Conservation (phyloP, 441 rosid species). For the Jatropha podagrica region DNA sequence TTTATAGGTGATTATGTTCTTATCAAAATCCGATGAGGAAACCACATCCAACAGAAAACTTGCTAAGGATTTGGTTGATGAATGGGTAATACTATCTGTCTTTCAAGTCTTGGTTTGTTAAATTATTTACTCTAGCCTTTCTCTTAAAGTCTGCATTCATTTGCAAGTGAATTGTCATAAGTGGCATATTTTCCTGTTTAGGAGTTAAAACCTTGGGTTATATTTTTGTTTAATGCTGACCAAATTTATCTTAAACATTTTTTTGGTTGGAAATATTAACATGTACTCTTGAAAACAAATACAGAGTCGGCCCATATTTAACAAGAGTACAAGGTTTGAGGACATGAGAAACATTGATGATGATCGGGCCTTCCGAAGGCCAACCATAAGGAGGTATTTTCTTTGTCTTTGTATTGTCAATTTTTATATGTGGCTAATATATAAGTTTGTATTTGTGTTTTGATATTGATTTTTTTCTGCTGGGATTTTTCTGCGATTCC, state of each 20-base stretch:
- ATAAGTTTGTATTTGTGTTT: background rate
- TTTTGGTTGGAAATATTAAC: constrained; percentile 1
- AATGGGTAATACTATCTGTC: constrained; percentile 63
- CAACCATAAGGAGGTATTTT: constrained; percentile 66
- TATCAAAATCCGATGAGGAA: constrained; percentile 96
- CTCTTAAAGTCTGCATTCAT: background rate
- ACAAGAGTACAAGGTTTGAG: constrained; percentile 97
- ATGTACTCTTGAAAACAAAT: constrained; percentile 21
- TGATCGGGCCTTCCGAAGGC: constrained; percentile 77
- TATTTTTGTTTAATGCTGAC: background rate
- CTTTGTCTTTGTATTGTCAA: background rate
- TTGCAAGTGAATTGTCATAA: background rate
- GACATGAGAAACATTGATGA: constrained; percentile 84
- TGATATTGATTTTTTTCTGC: background rate
- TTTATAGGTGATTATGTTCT: constrained; percentile 93
- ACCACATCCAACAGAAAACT: constrained; percentile 86
- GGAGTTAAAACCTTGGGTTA: background rate
- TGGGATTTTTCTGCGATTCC: background rate
- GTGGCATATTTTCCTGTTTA: background rate
- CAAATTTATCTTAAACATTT: background rate
- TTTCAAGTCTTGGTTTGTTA: constrained; percentile 4
- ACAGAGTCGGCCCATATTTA: constrained; percentile 97
- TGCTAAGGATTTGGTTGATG: constrained; percentile 96
- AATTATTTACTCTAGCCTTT: background rate
- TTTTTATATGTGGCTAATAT: background rate